Base-by-base conservation (phyloP, 257 asterid genomes). In the Fraxinus americana region DNA sequence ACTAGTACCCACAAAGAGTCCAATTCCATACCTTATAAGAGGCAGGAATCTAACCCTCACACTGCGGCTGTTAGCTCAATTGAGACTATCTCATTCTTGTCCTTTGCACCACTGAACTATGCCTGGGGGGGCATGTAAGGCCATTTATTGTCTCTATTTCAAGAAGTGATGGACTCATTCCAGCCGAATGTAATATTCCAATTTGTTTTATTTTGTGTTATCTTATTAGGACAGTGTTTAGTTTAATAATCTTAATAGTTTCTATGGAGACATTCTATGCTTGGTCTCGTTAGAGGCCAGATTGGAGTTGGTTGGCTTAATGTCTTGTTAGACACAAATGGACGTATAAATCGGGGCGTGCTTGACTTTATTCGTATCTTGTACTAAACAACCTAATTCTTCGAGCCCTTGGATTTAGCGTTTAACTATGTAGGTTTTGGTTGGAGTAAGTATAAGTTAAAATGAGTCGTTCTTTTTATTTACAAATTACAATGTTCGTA, bases 171-270 rank as follows among this genome's bases (percentile, higher is more conserved):
- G 69, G 69, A 63, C 35, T 63, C 34, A 10, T 63, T 63, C 69
- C 35, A 25, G 69, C 69, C 69, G 69, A 63, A 63, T 23, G 35
- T 11, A 63, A 63, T 63, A 63, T 25, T 63, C 69, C 68, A 7
- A 63, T 63, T 63, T 63, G 69, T 63, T 63, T 12, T 25, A 63
- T 63, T 7, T 25, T 63, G 2, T 63, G 69, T 63, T 25, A 23
- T 63, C 69, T 63, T 10, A 12, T 63, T 25, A 63, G 36, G 35
- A 63, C 34, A 61, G 32, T 16, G 68, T 61, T 23, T 23, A 23
- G 6, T 61, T 61, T 23, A 54, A 54, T 16, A 17, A 54, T 54
- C 23, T 19, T 3, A 19, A 16, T 5, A 19, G 10, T 54, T 54
- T n/a, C 11, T 54, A 19, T 19, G 65, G 27, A 19, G 65, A 54